Percentiles rank a stretch among this genome's conserved stretches.
These are phyloP conservation scores for Vigna radiata DNA, from an alignment of 306 rosid genomes.

Conservation along the genomic window DNA sequence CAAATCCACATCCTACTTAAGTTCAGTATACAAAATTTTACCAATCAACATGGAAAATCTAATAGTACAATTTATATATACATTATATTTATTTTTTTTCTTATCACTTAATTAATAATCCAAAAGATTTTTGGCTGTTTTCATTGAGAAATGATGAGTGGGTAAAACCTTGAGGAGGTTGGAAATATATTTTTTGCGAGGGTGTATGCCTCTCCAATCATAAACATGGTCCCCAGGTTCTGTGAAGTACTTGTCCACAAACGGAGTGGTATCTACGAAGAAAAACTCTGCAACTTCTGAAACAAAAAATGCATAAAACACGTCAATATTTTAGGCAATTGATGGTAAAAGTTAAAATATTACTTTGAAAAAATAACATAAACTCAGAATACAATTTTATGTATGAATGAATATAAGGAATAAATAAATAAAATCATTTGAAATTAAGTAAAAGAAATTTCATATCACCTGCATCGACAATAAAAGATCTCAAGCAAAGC, in stretches of 20 bases:
- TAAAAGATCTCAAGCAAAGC: constrained; percentile 77
- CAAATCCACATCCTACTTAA: constrained; percentile 53
- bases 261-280: constrained; percentile 88
- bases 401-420: no score
- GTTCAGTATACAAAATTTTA: background rate
- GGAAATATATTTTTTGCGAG: constrained; percentile 61
- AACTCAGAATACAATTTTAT: no score
- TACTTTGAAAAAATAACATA: no score
- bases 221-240: constrained; percentile 53
- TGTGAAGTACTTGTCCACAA: constrained; percentile 63
- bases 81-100: no score
- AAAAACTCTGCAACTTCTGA: constrained; percentile 67
- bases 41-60: background rate
- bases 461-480: constrained; percentile 57
- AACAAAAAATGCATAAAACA: background rate
- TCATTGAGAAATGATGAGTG: no score
- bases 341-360: no score
- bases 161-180: constrained; percentile 61
- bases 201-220: constrained; percentile 73
- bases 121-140: no score
- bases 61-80: no score
- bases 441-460: background rate
- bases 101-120: no score
- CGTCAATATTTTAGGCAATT: background rate
- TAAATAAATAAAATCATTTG: no score